Conservation (phyloP, 2,329 filamentous ascomycete genomes). For the Hypoxylon sp. region DNA sequence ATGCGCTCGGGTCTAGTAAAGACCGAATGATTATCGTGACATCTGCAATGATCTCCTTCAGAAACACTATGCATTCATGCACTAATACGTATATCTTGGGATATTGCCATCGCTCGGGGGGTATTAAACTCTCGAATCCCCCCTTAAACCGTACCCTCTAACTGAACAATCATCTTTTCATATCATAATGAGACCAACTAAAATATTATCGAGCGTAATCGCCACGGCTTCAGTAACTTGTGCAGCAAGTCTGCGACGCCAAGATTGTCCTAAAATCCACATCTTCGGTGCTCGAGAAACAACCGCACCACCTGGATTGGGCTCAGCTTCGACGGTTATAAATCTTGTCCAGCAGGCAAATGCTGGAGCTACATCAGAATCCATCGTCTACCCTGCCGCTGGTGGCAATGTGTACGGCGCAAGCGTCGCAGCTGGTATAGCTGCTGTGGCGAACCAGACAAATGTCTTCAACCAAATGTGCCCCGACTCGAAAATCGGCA, state of each 20-base stretch:
- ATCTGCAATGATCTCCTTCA: constrained; percentile 8
- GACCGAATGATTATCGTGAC: constrained; percentile 2
- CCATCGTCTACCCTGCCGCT: constrained; percentile 62
- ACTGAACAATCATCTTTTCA: too few relatives aligned
- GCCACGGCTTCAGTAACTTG: neutral
- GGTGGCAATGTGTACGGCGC: constrained; percentile 62
- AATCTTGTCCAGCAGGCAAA: constrained; percentile 53
- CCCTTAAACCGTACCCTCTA: too few relatives aligned
- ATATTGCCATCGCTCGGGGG: too few relatives aligned
- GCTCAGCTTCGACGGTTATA: constrained; percentile 54
- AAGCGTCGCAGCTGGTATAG: constrained; percentile 61
- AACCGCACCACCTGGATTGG: constrained; percentile 56
- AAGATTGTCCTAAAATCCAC: constrained; percentile 54
- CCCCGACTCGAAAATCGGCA: constrained; percentile 62
- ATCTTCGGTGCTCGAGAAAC: constrained; percentile 61
- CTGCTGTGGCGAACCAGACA: constrained; percentile 58
- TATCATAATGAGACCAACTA: constrained; percentile 10
- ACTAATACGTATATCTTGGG: neutral
- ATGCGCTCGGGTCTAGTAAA: constrained; percentile 2
- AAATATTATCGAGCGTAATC: constrained; percentile 3
- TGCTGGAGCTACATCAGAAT: constrained; percentile 55
- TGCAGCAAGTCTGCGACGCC: neutral
- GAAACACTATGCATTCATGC: constrained; percentile 25
- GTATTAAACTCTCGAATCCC: too few relatives aligned
- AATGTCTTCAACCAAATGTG: constrained; percentile 61